Conservation (phyloP, 2,329 filamentous ascomycete genomes). For the Huntiella decipiens region DNA sequence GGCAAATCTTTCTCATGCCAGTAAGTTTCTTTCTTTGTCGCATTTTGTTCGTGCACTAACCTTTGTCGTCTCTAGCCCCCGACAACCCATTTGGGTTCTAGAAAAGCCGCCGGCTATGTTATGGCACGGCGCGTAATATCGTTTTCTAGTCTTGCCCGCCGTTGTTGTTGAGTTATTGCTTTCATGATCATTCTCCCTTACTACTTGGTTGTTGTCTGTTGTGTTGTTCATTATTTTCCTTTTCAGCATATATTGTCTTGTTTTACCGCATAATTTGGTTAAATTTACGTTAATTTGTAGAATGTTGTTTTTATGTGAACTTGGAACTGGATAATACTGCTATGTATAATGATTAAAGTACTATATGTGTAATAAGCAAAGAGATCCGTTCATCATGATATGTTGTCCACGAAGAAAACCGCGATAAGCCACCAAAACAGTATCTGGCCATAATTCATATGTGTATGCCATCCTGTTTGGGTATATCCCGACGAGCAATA, state of each 20-base stretch:
- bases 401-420: no score
- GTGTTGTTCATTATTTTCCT: slow-evolving; percentile 5
- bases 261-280: not conserved
- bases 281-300: not conserved
- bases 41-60: not conserved
- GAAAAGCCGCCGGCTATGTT: slow-evolving; percentile 6
- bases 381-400: no score
- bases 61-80: slow-evolving; percentile 21
- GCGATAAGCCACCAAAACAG: no score
- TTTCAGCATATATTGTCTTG: slow-evolving; percentile 1
- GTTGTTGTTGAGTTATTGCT: slow-evolving; percentile 1
- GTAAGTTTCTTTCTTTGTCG: slow-evolving; percentile 37
- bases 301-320: not conserved
- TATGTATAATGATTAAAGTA: not conserved
- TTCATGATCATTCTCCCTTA: slow-evolving; percentile 1
- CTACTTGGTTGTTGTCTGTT: slow-evolving; percentile 4
- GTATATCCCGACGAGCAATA: no score
- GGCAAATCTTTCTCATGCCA: slow-evolving; percentile 85
- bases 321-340: not conserved
- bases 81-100: slow-evolving; percentile 36
- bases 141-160: not conserved
- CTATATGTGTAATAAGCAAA: not conserved
- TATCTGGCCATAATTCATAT: no score
- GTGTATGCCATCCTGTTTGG: no score
- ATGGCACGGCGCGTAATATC: slow-evolving; percentile 3